A percentile compares a stretch with the other conserved stretches of the same genome.
These are phyloP conservation scores for Podospora anserina DNA, from an alignment of 495 filamentous ascomycete genomes.

Conservation along the genomic window DNA sequence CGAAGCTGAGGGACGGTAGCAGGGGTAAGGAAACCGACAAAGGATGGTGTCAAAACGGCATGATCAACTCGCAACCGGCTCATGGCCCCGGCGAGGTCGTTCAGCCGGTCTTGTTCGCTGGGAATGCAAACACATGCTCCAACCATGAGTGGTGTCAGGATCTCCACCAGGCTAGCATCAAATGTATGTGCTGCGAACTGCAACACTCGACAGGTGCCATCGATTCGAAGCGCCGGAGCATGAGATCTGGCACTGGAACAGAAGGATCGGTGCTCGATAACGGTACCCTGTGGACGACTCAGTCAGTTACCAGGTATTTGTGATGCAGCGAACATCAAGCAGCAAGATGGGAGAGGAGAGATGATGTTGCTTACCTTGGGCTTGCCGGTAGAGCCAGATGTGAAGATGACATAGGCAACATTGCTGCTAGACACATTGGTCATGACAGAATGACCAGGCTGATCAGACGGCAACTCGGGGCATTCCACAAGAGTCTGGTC, in stretches of 20 bases:
- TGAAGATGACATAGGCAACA: constrained; percentile 54
- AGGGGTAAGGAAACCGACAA: constrained; percentile 36
- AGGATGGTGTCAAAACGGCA: constrained; percentile 53
- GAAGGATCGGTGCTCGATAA: constrained; percentile 42
- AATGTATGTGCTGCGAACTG: constrained; percentile 62
- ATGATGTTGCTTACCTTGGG: constrained; percentile 32
- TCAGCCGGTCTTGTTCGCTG: constrained; percentile 28
- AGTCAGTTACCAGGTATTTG: not conserved
- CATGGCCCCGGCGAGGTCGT: constrained; percentile 28
- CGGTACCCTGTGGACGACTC: constrained; percentile 22
- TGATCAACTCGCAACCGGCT: constrained; percentile 48
- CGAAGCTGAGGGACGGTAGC: constrained; percentile 39
- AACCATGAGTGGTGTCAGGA: constrained; percentile 52
- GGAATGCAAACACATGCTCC: constrained; percentile 38
- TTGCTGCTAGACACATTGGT: constrained; percentile 13
- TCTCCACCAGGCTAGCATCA: constrained; percentile 55
- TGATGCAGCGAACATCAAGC: not conserved
- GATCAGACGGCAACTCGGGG: not conserved
- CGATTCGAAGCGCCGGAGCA: constrained; percentile 36
- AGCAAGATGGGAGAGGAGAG: not conserved
- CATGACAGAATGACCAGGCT: not conserved
- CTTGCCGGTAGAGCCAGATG: constrained; percentile 58
- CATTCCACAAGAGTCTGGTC: constrained; percentile 9
- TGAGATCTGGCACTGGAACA: constrained; percentile 40
- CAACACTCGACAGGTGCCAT: constrained; percentile 42